Conservation (phyloP, 2,329 filamentous ascomycete species). For the Endoconidiophora polonica region DNA sequence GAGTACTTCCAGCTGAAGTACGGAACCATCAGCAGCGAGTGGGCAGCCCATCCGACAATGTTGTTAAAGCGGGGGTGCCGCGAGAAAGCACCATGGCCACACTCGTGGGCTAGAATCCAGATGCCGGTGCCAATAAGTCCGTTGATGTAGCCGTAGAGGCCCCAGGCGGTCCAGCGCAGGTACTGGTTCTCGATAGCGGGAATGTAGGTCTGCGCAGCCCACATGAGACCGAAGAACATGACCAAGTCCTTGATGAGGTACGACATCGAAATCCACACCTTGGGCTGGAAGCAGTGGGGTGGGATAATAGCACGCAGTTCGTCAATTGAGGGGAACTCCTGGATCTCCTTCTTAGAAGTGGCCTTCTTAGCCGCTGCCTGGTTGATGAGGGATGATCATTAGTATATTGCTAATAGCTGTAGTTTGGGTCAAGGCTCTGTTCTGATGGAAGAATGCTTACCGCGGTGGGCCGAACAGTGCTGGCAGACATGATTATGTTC, state of each 20-base stretch:
- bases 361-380: too few species aligned
- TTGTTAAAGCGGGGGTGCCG: slow-evolving; percentile 39
- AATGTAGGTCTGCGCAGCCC: slow-evolving; percentile 36
- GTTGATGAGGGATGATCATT: not conserved
- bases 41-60: slow-evolving; percentile 44
- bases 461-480: slow-evolving; percentile 6
- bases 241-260: slow-evolving; percentile 40
- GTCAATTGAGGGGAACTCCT: slow-evolving; percentile 27
- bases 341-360: not conserved
- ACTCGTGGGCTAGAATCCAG: slow-evolving; percentile 57
- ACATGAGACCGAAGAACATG: slow-evolving; percentile 32
- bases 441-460: not conserved
- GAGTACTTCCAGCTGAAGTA: slow-evolving; percentile 61
- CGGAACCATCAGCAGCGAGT: slow-evolving; percentile 49
- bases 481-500: slow-evolving; percentile 4
- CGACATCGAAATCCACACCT: slow-evolving; percentile 31
- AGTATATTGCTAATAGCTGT: not conserved
- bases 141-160: slow-evolving; percentile 43
- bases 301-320: slow-evolving; percentile 38
- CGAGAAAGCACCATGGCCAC: slow-evolving; percentile 54
- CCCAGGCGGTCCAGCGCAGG: slow-evolving; percentile 34
- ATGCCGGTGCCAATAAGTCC: slow-evolving; percentile 48
- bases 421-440: not conserved
- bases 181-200: slow-evolving; percentile 28
- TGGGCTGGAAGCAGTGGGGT: slow-evolving; percentile 42